phyloP scores from a whole-genome alignment of 768 basidiomycete species.

The Lentinula sp. region DNA sequence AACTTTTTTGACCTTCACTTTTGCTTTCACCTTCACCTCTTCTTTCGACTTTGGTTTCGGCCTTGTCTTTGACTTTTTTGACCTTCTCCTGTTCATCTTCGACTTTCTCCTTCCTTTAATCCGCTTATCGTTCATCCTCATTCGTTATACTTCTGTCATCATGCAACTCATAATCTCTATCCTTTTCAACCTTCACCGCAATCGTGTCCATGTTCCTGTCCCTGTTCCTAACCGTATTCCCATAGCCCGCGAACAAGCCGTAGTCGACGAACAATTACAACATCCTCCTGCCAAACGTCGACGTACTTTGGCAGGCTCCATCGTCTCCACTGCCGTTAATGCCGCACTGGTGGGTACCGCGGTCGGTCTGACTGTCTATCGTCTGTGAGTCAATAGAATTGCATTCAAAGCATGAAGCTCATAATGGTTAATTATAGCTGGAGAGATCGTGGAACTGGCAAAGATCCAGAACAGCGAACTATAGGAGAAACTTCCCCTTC shows the following conservation, averaged over 20 bases:
- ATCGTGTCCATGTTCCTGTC: not conserved
- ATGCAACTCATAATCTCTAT: slow-evolving; percentile 16
- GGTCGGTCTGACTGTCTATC: slow-evolving; percentile 81
- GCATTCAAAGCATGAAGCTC: not conserved
- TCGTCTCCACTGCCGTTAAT: slow-evolving; percentile 78
- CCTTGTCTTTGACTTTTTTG: slow-evolving; percentile 5
- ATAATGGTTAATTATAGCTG: slow-evolving; percentile 40
- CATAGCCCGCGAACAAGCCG: slow-evolving; percentile 29
- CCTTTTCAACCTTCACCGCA: slow-evolving; percentile 19
- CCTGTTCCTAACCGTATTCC: slow-evolving; percentile 21
- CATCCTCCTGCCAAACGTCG: slow-evolving; percentile 70
- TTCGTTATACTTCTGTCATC: slow-evolving; percentile 11
- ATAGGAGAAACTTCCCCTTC: not conserved
- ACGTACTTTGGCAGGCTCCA: slow-evolving; percentile 74
- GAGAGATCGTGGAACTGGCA: slow-evolving; percentile 67
- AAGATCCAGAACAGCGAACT: slow-evolving; percentile 17
- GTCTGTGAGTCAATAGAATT: slow-evolving; percentile 51
- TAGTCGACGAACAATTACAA: not conserved
- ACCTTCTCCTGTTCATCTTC: slow-evolving; percentile 6
- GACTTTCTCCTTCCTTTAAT: slow-evolving; percentile 6
- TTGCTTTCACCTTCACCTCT: not conserved
- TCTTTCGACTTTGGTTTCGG: not conserved
- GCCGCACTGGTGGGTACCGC: slow-evolving; percentile 84
- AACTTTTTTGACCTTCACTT: not conserved
- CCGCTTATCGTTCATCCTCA: slow-evolving; percentile 4